Percentiles rank a stretch among this genome's conserved stretches.
phyloP scores from a whole-genome alignment of 1,284 basidiomycete species.

The Cutaneotrichosporon cyanovorans region DNA sequence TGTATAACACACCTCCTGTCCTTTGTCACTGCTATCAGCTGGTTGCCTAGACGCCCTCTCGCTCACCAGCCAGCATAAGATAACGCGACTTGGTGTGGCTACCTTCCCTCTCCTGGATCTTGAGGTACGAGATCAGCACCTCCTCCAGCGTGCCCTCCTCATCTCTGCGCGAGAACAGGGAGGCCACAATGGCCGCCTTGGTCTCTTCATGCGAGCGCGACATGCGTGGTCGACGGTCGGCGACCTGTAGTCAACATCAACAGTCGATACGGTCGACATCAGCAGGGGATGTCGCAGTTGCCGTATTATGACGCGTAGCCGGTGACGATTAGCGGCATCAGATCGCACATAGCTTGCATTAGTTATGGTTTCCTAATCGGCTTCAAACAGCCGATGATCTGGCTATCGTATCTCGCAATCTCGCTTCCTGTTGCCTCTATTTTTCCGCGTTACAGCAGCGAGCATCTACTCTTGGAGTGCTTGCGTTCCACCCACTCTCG shows the following conservation, averaged over 20 bases:
- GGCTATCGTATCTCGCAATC: too few relatives aligned
- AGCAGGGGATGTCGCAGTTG: background rate
- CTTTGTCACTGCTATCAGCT: constrained; percentile 52
- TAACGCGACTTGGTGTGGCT: constrained; percentile 68
- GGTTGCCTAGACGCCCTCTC: background rate
- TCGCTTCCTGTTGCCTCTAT: too few relatives aligned
- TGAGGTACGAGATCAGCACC: constrained; percentile 72
- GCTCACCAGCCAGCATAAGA: constrained; percentile 77
- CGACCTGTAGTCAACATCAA: too few relatives aligned
- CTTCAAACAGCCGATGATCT: too few relatives aligned
- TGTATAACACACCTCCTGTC: constrained; percentile 69
- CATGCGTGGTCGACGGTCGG: too few relatives aligned
- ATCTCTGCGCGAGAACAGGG: constrained; percentile 65
- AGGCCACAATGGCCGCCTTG: constrained; percentile 62
- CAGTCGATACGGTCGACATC: too few relatives aligned
- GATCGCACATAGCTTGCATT: too few relatives aligned
- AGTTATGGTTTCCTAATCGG: too few relatives aligned
- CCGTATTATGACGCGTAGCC: background rate
- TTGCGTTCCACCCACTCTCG: too few relatives aligned
- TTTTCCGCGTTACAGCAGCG: too few relatives aligned
- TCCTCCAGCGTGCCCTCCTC: constrained; percentile 61
- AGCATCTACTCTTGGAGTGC: too few relatives aligned
- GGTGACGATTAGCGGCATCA: background rate
- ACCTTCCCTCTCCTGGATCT: constrained; percentile 73
- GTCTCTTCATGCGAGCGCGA: background rate